Percentiles rank a stretch among this genome's conserved stretches.
Conservation (phyloP, 1,284 basidiomycete species). For the Megacollybia platyphylla region DNA sequence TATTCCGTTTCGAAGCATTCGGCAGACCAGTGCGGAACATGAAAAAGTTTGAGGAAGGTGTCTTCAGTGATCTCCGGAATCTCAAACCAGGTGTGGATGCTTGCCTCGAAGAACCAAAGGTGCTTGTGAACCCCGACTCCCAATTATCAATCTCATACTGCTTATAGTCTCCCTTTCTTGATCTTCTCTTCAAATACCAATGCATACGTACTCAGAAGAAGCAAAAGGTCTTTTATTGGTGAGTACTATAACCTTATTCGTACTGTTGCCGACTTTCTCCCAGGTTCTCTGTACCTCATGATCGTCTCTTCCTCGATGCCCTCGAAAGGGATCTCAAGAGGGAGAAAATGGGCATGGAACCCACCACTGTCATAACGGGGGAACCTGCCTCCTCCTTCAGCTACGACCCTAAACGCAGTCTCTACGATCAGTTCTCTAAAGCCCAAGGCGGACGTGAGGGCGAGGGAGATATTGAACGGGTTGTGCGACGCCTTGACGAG, state of each 20-base stretch:
- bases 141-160: constrained; percentile 4
- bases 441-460: constrained; percentile 36
- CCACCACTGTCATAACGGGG: constrained; percentile 53
- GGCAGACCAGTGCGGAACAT: constrained; percentile 70
- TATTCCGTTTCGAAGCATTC: constrained; percentile 60
- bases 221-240: constrained; percentile 93
- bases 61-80: constrained; percentile 85
- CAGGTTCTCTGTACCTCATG: constrained; percentile 65
- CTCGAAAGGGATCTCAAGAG: constrained; percentile 88
- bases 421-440: constrained; percentile 80
- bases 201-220: constrained; percentile 95
- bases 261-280: neutral
- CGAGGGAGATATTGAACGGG: constrained; percentile 45
- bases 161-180: constrained; percentile 74
- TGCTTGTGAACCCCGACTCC: constrained; percentile 16
- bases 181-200: constrained; percentile 87
- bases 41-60: constrained; percentile 90
- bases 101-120: constrained; percentile 87
- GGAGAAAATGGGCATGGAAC: constrained; percentile 78
- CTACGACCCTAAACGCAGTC: constrained; percentile 73
- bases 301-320: constrained; percentile 90
- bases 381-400: constrained; percentile 77
- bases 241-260: constrained; percentile 14
- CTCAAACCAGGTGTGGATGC: constrained; percentile 86
- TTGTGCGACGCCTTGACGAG: constrained; percentile 18